A percentile compares a stretch with the other conserved stretches of the same genome.
Evolutionary conservation across 163 green algal species (phyloP).

Genomic region (Chlamydomonas reinhardtii): DNA sequence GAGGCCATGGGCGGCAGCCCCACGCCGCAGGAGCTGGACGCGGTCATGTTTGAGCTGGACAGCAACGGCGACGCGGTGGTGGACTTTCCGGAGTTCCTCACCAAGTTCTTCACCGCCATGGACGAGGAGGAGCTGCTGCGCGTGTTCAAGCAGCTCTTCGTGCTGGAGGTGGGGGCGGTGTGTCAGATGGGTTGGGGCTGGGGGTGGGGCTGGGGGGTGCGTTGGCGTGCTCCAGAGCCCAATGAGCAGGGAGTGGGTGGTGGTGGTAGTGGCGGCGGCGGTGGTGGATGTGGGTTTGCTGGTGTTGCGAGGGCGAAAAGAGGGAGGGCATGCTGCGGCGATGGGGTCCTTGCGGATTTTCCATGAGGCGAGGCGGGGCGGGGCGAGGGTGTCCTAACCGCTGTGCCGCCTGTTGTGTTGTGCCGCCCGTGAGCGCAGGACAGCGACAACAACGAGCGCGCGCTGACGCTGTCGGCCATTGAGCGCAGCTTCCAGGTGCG

Average conservation of each 20-base stretch:
- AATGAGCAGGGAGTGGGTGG: too few species aligned
- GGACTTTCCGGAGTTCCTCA: slow-evolving; percentile 54
- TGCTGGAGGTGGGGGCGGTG: neutral
- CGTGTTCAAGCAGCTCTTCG: slow-evolving; percentile 17
- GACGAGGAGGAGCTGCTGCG: slow-evolving; percentile 41
- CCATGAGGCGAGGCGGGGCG: too few species aligned
- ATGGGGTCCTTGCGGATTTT: too few species aligned
- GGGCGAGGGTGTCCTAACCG: too few species aligned
- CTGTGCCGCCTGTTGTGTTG: too few species aligned
- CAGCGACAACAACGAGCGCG: slow-evolving; percentile 5
- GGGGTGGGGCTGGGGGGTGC: too few species aligned
- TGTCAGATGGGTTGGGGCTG: too few species aligned
- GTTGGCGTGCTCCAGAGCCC: too few species aligned
- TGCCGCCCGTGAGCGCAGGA: neutral
- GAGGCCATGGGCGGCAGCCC: slow-evolving; percentile 50
- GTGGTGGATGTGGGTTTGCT: too few species aligned
- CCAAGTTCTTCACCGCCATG: slow-evolving; percentile 47
- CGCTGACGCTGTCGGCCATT: slow-evolving; percentile 35
- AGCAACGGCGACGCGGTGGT: slow-evolving; percentile 39
- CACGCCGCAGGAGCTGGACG: slow-evolving; percentile 46
- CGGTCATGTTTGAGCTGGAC: slow-evolving; percentile 49
- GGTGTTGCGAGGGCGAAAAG: too few species aligned
- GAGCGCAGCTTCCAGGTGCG: slow-evolving; percentile 48
- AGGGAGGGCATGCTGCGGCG: too few species aligned
- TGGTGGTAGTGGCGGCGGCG: too few species aligned